These are phyloP conservation scores for Penicillium parvum DNA, from an alignment of 495 filamentous ascomycete species.

Conservation along the genomic window DNA sequence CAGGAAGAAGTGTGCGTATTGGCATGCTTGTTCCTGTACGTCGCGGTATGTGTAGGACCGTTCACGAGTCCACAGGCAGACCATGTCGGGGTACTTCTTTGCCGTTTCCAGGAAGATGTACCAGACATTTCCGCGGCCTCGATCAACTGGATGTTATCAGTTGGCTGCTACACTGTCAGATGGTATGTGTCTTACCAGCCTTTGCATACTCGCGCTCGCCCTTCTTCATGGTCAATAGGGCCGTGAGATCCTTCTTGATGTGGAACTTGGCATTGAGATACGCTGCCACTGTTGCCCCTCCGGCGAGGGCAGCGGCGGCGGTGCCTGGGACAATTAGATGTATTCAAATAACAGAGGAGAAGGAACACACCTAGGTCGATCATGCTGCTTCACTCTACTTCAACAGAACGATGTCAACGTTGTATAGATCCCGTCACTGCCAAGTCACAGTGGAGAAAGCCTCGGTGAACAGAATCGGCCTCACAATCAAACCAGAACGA, in stretches of 20 bases:
- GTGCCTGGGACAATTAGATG: constrained; percentile 10
- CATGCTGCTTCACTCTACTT: too few relatives aligned
- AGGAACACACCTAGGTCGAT: not conserved
- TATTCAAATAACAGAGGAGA: not conserved
- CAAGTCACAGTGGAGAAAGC: too few relatives aligned
- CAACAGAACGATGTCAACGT: too few relatives aligned
- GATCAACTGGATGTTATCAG: constrained; percentile 32
- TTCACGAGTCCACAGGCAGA: constrained; percentile 64
- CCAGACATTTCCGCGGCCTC: constrained; percentile 55
- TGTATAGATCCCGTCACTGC: too few relatives aligned
- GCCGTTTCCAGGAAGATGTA: constrained; percentile 60
- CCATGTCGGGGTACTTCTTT: constrained; percentile 39
- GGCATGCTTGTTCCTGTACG: constrained; percentile 49
- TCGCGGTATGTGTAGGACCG: constrained; percentile 61
- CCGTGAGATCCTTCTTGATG: constrained; percentile 54
- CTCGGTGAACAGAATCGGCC: too few relatives aligned
- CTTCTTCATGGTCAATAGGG: constrained; percentile 26
- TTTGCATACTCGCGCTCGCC: constrained; percentile 35
- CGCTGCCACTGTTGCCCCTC: constrained; percentile 42
- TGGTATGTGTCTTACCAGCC: constrained; percentile 20
- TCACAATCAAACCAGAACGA: too few relatives aligned
- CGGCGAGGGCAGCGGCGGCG: constrained; percentile 33
- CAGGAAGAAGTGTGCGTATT: constrained; percentile 63
- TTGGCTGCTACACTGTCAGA: too few relatives aligned
- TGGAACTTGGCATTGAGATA: constrained; percentile 72